phyloP scores from a whole-genome alignment of 225 moss, liverwort and hornwort species.

The Ulota crispa region DNA sequence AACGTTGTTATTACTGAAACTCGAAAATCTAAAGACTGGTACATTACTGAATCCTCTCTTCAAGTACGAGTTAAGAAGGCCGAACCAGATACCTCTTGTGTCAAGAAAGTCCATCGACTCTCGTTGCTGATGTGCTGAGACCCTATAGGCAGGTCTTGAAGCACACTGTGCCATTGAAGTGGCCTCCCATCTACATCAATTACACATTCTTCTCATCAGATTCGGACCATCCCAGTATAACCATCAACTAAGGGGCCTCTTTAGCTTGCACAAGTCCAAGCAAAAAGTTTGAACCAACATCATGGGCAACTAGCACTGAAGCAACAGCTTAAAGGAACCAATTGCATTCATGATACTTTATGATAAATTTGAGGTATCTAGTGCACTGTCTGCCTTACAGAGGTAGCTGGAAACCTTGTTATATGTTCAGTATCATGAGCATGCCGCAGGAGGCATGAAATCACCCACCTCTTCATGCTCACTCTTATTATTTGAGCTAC shows the following conservation, averaged over 20 bases:
- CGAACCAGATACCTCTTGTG: constrained; percentile 70
- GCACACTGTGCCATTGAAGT: constrained; percentile 55
- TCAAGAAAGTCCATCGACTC: constrained; percentile 89
- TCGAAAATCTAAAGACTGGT: background rate
- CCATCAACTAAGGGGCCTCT: background rate
- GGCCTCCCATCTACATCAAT: constrained; percentile 59
- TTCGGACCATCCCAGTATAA: background rate
- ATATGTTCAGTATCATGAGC: no score
- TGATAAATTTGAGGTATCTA: background rate
- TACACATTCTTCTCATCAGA: constrained; percentile 21
- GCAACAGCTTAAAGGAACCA: background rate
- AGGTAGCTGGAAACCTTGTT: background rate
- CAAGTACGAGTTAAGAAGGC: background rate
- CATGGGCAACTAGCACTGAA: background rate
- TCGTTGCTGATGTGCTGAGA: constrained; percentile 50
- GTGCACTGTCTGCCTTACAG: background rate
- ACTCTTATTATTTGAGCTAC: background rate
- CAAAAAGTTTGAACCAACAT: background rate
- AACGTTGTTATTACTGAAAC: background rate
- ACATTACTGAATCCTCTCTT: background rate
- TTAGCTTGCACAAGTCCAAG: background rate
- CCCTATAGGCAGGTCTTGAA: constrained; percentile 53
- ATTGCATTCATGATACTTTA: background rate
- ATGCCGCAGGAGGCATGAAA: background rate
- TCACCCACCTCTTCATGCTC: background rate